Evolutionary conservation across 2,329 filamentous ascomycete genomes (phyloP).

Genomic region (Claviceps africana): DNA sequence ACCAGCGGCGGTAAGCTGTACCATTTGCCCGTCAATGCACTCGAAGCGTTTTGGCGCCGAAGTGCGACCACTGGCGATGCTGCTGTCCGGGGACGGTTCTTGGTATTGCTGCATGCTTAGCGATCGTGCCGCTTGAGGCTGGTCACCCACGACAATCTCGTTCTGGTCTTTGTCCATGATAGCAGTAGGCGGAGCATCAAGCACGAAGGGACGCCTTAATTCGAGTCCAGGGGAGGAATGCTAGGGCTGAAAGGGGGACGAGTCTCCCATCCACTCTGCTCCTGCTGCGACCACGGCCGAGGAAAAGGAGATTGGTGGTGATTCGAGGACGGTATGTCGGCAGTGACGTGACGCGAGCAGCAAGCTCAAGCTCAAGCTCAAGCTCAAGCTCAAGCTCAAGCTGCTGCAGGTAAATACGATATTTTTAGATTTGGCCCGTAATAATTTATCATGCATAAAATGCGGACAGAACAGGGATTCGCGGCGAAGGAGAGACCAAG

Average conservation of each 20-base stretch:
- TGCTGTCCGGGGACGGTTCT: constrained; percentile 14
- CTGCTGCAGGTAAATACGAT: not conserved
- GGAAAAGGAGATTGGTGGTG: no score
- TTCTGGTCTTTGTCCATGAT: constrained; percentile 25
- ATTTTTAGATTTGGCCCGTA: not conserved
- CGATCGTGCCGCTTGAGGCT: constrained; percentile 11
- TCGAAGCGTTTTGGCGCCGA: constrained; percentile 18
- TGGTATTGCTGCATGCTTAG: constrained; percentile 16
- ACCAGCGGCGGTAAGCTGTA: constrained; percentile 42
- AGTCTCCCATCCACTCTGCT: not conserved
- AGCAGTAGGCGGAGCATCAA: constrained; percentile 4
- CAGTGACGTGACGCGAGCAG: not conserved
- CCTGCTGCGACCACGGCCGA: not conserved
- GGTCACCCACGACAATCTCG: constrained; percentile 34
- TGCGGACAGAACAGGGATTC: no score
- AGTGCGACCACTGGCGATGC: constrained; percentile 10
- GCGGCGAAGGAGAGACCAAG: not conserved
- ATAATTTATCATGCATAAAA: not conserved
- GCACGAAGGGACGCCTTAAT: not conserved
- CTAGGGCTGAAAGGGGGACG: not conserved
- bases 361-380: no score
- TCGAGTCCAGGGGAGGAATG: not conserved
- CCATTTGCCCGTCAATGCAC: constrained; percentile 25
- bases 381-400: no score
- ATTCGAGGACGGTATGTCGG: not conserved